Conservation (phyloP, 768 basidiomycete genomes). For the Austroboletus eburneus region DNA sequence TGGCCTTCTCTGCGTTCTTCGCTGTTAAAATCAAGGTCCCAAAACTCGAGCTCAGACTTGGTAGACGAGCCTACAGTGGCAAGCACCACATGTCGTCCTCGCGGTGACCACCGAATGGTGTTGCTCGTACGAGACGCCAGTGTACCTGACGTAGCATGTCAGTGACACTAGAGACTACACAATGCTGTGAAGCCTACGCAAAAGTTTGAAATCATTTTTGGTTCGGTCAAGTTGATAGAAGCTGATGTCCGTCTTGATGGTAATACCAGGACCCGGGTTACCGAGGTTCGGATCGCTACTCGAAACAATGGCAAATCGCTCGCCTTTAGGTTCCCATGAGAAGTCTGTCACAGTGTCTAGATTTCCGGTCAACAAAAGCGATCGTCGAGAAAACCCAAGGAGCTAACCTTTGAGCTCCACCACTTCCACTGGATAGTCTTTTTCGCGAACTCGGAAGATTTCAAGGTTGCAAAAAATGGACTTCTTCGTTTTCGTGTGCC, state of each 20-base stretch:
- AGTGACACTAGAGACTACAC: conserved; percentile 3
- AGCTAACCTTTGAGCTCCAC: conserved; percentile 88
- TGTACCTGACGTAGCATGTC: conserved; percentile 46
- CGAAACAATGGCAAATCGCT: conserved; percentile 93
- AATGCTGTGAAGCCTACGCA: conserved; percentile 50
- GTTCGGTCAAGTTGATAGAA: conserved; percentile 92
- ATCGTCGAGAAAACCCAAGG: not conserved
- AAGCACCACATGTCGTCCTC: conserved; percentile 91
- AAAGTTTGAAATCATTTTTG: conserved; percentile 91
- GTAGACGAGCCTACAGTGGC: conserved; percentile 93
- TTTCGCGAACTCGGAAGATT: conserved; percentile 95
- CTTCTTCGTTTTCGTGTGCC: conserved; percentile 98
- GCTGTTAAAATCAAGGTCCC: conserved; percentile 91
- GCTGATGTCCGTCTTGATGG: conserved; percentile 93
- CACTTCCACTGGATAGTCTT: conserved; percentile 96
- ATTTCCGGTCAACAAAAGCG: conserved; percentile 9
- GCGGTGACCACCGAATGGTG: conserved; percentile 94
- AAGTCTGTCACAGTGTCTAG: conserved; percentile 92
- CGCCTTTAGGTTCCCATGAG: conserved; percentile 98
- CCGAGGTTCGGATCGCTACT: conserved; percentile 92
- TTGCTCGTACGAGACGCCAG: conserved; percentile 84
- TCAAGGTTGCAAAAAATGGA: conserved; percentile 97
- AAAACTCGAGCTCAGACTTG: conserved; percentile 98
- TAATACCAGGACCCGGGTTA: conserved; percentile 83
- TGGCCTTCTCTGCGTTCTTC: conserved; percentile 48